Evolutionary conservation across 495 filamentous ascomycete species (phyloP).

Genomic region (Tirmania nivea): DNA sequence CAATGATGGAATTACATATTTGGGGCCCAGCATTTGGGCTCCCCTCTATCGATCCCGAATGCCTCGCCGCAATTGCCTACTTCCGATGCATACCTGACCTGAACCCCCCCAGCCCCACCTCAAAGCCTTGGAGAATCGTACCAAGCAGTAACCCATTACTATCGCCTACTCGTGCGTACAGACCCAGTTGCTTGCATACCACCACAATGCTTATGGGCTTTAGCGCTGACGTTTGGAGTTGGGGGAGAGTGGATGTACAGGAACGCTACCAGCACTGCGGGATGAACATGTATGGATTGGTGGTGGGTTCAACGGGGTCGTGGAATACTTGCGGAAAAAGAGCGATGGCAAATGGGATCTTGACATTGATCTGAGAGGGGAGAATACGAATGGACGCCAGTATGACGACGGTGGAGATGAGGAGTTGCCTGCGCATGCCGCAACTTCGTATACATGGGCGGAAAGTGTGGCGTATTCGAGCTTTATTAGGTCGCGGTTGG

Average conservation of each 20-base stretch:
- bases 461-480: conserved; percentile 22
- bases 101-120: conserved; percentile 21
- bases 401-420: conserved; percentile 3
- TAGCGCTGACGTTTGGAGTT: too few species aligned
- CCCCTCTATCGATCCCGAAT: conserved; percentile 80
- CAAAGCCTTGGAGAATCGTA: conserved; percentile 49
- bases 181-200: conserved; percentile 7
- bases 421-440: neutral
- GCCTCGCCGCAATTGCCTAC: conserved; percentile 54
- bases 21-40: conserved; percentile 79
- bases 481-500: conserved; percentile 40
- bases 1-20: conserved; percentile 56
- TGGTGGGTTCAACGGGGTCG: conserved; percentile 51
- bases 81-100: conserved; percentile 16
- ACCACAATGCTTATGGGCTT: neutral
- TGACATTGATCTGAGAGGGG: conserved; percentile 27
- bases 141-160: conserved; percentile 51
- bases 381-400: conserved; percentile 34
- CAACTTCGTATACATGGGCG: neutral
- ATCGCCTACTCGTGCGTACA: conserved; percentile 49
- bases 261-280: too few species aligned
- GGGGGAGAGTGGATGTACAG: too few species aligned
- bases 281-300: conserved; percentile 28
- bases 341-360: conserved; percentile 33
- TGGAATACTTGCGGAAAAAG: conserved; percentile 40